Base-by-base conservation (phyloP, 345 rosid genomes). In the Eucalyptus marginata region DNA sequence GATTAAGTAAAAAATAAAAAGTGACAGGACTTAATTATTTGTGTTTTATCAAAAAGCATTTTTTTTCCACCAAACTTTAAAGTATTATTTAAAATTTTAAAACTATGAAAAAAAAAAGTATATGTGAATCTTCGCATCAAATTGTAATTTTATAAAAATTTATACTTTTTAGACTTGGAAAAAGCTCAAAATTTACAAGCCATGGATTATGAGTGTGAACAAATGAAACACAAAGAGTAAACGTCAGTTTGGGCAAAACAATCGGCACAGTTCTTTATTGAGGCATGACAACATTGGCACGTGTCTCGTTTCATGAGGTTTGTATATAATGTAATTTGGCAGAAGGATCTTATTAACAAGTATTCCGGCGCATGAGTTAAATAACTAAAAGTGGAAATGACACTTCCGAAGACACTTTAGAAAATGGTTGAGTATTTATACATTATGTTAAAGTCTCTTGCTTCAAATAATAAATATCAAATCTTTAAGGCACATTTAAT, bases 111-210 rank as follows among this genome's bases (percentile, higher is more conserved):
- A 6, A 59, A 59, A 59, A 6, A 62, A 13, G 5, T 62, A 6
- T 29, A 0, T 4, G 17, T 29, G 1, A 13, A 29, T 62, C 13
- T 62, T n/a, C 4, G 0, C 0, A 4, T 27, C 33, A 13, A 6
- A 13, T 62, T 62, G 33, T 3, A 13, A 13, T 62, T 62, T 13
- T 62, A 6, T 62, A n/a, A 29, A 62, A 62, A 62, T 3, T 62
- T 13, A 29, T 27, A 29, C 68, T 29, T 13, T 62, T 13, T n/a
- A 29, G 31, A 62, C 68, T 62, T 62, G 14, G 12, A 13, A 27
- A 59, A 59, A 12, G 8, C 31, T 59, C 31, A 27, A 52, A 8
- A 3, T 7, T 18, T 20, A 52, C 3, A 7, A 52, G 58, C 25
- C 58, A 52, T 10, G 1, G 10, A 20, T 52, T 18, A 52, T 20